Evolutionary conservation across 768 basidiomycete genomes (phyloP).

Genomic region (Boletellus emodensis): DNA sequence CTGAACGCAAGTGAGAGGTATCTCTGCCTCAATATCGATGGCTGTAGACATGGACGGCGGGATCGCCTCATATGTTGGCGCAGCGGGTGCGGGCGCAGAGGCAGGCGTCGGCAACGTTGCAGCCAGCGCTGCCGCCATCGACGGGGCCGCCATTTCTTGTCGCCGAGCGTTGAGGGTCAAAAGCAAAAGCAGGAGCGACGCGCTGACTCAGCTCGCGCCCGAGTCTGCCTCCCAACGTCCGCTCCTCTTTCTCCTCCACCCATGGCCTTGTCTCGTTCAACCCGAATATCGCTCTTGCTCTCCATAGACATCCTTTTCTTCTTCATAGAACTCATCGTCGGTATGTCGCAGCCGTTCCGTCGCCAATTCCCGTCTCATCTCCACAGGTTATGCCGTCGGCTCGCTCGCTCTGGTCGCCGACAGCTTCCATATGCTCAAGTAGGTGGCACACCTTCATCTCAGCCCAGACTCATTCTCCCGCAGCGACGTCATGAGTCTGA

Average conservation of each 20-base stretch:
- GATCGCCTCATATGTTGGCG: conserved; percentile 78
- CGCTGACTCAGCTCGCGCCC: conserved; percentile 21
- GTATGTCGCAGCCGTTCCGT: conserved; percentile 36
- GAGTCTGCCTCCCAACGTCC: too few species aligned
- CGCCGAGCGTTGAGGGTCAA: neutral
- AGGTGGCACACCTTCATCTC: conserved; percentile 23
- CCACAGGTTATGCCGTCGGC: conserved; percentile 86
- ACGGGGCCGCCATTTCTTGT: conserved; percentile 57
- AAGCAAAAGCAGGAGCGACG: neutral
- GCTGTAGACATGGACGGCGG: conserved; percentile 91
- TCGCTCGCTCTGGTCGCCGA: conserved; percentile 95
- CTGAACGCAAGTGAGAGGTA: conserved; percentile 74
- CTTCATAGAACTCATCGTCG: conserved; percentile 78
- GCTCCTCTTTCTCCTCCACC: neutral
- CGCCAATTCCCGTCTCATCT: conserved; percentile 7
- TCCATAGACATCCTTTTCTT: conserved; percentile 86
- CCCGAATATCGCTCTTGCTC: conserved; percentile 72
- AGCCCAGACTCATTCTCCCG: conserved; percentile 9
- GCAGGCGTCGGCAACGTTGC: conserved; percentile 69
- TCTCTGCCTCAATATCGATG: conserved; percentile 90
- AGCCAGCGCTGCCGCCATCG: conserved; percentile 92
- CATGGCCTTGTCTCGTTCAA: conserved; percentile 56
- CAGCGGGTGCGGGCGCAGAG: conserved; percentile 55
- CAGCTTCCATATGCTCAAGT: conserved; percentile 99
- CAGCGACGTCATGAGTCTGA: conserved; percentile 94